Evolutionary conservation across 176 grass and related monocot species (phyloP).

Genomic region (Eleusine indica): DNA sequence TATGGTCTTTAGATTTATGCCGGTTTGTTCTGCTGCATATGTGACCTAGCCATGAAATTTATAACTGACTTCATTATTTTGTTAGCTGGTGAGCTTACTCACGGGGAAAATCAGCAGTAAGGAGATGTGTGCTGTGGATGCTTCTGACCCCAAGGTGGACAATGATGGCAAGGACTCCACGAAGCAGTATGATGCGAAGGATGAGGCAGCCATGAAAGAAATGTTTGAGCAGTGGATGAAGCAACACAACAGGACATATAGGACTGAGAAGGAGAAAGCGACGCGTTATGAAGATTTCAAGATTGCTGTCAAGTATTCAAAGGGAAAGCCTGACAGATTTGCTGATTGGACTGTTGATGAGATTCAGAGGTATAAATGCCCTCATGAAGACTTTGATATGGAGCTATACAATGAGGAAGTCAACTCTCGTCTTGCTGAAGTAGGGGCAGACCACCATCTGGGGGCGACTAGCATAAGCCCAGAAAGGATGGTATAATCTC

Average conservation of each 20-base stretch:
- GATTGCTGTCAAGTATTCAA: not conserved
- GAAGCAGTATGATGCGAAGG: not conserved
- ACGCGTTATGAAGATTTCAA: not conserved
- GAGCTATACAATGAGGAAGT: no score
- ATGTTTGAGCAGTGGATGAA: conserved; percentile 12
- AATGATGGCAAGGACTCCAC: no score
- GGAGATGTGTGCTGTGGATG: not conserved
- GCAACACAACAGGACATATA: not conserved
- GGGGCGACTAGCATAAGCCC: no score
- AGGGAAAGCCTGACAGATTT: not conserved
- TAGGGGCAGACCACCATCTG: no score
- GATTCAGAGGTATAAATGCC: not conserved
- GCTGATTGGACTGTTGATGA: not conserved
- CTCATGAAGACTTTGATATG: no score
- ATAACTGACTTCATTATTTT: not conserved
- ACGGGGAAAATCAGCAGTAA: not conserved
- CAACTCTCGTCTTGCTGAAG: no score
- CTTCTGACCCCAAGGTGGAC: not conserved
- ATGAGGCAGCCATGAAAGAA: not conserved
- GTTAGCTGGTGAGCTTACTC: not conserved
- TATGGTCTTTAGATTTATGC: not conserved
- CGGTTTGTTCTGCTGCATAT: not conserved
- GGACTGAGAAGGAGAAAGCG: not conserved
- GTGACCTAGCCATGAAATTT: not conserved
- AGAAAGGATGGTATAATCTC: no score